Percentiles rank a stretch among this genome's conserved stretches.
These are phyloP conservation scores for Penicillium sumatraense DNA, from an alignment of 2,329 filamentous ascomycete genomes.

Conservation along the genomic window DNA sequence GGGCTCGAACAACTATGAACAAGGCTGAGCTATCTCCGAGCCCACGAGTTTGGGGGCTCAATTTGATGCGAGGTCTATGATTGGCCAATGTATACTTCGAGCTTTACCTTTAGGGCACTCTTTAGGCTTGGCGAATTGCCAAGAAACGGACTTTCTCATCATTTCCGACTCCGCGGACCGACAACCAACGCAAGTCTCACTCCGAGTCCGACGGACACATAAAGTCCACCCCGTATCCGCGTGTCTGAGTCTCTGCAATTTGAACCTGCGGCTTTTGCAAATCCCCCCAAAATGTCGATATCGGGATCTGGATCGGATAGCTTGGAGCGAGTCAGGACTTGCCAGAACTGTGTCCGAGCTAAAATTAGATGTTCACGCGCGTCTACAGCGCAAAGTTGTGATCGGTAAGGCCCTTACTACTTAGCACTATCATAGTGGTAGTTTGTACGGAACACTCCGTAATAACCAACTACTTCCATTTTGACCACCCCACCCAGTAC, in stretches of 20 bases:
- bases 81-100: not conserved
- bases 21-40: not conserved
- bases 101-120: not conserved
- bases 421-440: not conserved
- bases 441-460: too few species aligned
- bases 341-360: constrained; percentile 18
- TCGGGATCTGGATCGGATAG: not conserved
- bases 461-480: not conserved
- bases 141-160: constrained; percentile 2
- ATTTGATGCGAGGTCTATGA: not conserved
- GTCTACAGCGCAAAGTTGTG: constrained; percentile 6
- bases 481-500: not conserved
- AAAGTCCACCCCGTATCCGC: constrained; percentile 4
- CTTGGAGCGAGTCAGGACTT: constrained; percentile 12
- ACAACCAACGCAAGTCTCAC: not conserved
- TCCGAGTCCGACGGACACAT: constrained; percentile 14
- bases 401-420: constrained; percentile 9
- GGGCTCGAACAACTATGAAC: not conserved
- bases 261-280: not conserved
- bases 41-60: not conserved
- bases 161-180: constrained; percentile 9
- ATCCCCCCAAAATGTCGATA: not conserved
- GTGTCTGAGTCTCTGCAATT: not conserved
- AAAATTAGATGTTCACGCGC: constrained; percentile 16
- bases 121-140: not conserved